Base-by-base conservation (phyloP, 106 monocot species). In the Hemerocallis citrina region DNA sequence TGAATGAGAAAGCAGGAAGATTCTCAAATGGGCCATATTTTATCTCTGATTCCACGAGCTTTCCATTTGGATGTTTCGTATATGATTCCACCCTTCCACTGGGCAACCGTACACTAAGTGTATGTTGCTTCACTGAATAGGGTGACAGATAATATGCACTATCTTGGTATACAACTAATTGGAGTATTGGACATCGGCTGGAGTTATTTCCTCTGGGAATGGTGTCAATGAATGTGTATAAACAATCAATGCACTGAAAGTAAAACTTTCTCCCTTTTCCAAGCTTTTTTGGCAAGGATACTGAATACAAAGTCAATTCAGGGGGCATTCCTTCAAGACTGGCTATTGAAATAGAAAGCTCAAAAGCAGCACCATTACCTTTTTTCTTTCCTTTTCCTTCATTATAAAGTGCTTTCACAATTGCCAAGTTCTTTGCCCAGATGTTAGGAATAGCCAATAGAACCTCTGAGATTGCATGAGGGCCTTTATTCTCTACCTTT, bases 201-300 rank as follows among this genome's bases (percentile, higher is more conserved):
- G 96, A 63, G 81, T 77, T 47, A 98, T 98, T 77, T 98, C 84
- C 51, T 84, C 91, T 28, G 96, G 96, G 64, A 91, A 98, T 68
- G 96, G 90, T 42, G 69, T 67, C 31, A 98, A 56, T 39, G 76
- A 79, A 78, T 75, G 76, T 34, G 86, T 82, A 62, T 77, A 87
- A 41, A 82, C 72, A 36, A 84, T 10, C 52, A 98, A 61, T 15
- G 91, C 67, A 74, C 75, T 79, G 50, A 98, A 77, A 28, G 57
- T 76, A 39, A 91, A 64, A 34, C 61, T 84, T 56, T 76, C 65
- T 23, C 87, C 81, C 63, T 74, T 74, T 7, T 61, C 75, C 69
- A 98, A 73, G n/a, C 34, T 64, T 51, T 31, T 84, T 83, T 4
- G 62, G 68, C 39, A 91, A 77, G 35, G 81, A 74, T 51, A 88